These are phyloP conservation scores for Cladosporium phlei DNA, from an alignment of 2,329 filamentous ascomycete genomes.

Conservation along the genomic window DNA sequence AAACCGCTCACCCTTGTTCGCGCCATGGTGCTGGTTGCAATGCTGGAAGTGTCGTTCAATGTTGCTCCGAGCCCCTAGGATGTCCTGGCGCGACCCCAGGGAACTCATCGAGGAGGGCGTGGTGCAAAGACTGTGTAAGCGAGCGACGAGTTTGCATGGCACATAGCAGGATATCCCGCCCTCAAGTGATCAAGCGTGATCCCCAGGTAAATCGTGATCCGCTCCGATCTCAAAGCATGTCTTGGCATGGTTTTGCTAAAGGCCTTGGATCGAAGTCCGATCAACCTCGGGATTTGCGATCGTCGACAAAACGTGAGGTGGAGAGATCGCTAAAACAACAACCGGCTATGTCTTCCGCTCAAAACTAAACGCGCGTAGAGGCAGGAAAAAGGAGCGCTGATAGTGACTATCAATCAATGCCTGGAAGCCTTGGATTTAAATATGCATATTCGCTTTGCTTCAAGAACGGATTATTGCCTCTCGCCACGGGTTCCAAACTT, in stretches of 20 bases:
- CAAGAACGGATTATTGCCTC: too few species aligned
- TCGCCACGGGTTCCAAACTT: too few species aligned
- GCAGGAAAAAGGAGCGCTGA: too few species aligned
- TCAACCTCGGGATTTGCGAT: not conserved
- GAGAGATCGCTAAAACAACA: not conserved
- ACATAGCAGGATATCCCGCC: not conserved
- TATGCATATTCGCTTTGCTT: too few species aligned
- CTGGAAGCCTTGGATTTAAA: too few species aligned
- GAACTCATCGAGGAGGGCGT: not conserved
- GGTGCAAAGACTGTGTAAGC: not conserved
- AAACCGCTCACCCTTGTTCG: too few species aligned
- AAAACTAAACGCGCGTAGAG: too few species aligned
- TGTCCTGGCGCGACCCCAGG: slow-evolving; percentile 1
- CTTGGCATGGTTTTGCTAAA: slow-evolving; percentile 1
- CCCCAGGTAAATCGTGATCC: slow-evolving; percentile 1
- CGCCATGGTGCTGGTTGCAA: slow-evolving; percentile 2
- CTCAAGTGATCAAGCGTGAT: not conserved
- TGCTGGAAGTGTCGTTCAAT: slow-evolving; percentile 4
- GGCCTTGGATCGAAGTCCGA: slow-evolving; percentile 5
- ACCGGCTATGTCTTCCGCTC: too few species aligned
- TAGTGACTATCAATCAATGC: too few species aligned
- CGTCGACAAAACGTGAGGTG: not conserved
- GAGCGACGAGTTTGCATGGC: not conserved
- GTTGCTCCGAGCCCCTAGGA: not conserved
- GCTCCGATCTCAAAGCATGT: slow-evolving; percentile 5